These are phyloP conservation scores for Neodidymelliopsis sp. DNA, from an alignment of 2,329 filamentous ascomycete genomes.

Conservation along the genomic window DNA sequence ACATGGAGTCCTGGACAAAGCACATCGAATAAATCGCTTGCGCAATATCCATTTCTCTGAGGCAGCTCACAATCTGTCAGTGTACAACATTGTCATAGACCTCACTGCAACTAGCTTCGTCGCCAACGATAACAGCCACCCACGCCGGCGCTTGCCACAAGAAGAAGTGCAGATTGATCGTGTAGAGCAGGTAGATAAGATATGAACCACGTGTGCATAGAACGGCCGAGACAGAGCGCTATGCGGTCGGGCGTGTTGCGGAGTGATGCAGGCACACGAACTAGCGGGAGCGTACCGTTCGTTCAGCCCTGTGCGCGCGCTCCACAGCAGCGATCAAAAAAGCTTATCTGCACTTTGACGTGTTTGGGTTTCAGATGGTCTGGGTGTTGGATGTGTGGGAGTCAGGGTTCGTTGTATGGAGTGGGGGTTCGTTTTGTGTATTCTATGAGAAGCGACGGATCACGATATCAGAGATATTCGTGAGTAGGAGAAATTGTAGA, in stretches of 20 bases:
- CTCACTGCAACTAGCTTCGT: too few relatives aligned
- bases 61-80: background rate
- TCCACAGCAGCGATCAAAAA: conserved; percentile 21
- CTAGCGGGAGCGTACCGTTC: conserved; percentile 29
- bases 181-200: background rate
- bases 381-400: background rate
- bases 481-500: too few relatives aligned
- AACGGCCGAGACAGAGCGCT: conserved; percentile 6
- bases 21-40: background rate
- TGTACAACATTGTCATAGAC: background rate
- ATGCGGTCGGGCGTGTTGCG: conserved; percentile 18
- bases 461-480: too few relatives aligned
- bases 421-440: too few relatives aligned
- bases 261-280: conserved; percentile 23
- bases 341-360: conserved; percentile 20
- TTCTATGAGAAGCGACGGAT: too few relatives aligned
- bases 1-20: too few relatives aligned
- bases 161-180: too few relatives aligned
- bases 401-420: background rate
- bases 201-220: background rate
- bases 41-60: background rate
- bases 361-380: conserved; percentile 1
- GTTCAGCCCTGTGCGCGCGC: conserved; percentile 19
- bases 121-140: too few relatives aligned
- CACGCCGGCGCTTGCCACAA: too few relatives aligned